phyloP scores from a whole-genome alignment of 345 rosid species.

The Eucalyptus sp. region DNA sequence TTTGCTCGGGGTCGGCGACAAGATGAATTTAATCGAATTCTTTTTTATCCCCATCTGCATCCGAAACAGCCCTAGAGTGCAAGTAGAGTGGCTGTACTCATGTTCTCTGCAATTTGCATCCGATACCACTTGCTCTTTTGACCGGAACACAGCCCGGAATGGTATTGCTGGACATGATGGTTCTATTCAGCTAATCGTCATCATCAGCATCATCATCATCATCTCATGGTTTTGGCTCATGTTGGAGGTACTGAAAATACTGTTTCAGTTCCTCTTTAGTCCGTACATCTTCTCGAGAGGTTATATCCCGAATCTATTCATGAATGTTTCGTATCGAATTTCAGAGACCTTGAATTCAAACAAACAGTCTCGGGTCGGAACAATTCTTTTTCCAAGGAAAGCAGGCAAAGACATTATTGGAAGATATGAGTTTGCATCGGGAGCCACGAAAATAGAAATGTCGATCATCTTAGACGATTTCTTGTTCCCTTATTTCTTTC shows the following conservation, averaged over 20 bases:
- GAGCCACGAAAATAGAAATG: not conserved
- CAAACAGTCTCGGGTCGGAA: not conserved
- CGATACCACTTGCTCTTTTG: not conserved
- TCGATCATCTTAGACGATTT: not conserved
- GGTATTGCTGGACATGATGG: not conserved
- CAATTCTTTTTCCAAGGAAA: not conserved
- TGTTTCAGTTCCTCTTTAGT: not conserved
- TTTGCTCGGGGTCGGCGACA: not conserved
- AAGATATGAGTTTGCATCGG: not conserved
- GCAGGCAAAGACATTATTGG: not conserved
- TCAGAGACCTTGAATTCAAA: not conserved
- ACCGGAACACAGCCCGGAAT: not conserved
- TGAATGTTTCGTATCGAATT: not conserved
- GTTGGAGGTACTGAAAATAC: not conserved
- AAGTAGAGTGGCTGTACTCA: not conserved
- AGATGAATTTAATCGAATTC: not conserved
- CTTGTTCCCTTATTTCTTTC: not conserved
- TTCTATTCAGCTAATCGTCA: not conserved
- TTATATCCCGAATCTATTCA: no score
- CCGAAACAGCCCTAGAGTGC: not conserved
- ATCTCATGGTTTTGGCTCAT: not conserved
- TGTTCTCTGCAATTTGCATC: not conserved
- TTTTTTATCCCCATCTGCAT: not conserved
- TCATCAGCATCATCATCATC: not conserved
- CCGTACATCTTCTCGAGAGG: no score